Evolutionary conservation across 2,329 filamentous ascomycete species (phyloP).

Genomic region (Exophiala sideris): DNA sequence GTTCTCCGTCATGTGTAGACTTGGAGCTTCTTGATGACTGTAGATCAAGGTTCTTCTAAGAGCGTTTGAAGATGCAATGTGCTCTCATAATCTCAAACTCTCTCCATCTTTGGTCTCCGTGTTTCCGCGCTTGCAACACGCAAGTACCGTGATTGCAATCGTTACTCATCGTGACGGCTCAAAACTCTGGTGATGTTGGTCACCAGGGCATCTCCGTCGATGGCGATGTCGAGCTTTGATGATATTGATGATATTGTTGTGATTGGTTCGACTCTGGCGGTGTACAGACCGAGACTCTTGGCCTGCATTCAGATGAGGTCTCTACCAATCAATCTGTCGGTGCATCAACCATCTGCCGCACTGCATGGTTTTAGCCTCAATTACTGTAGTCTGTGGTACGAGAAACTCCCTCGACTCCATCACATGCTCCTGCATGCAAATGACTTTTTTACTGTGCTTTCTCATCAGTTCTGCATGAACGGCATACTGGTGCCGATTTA

Average conservation of each 20-base stretch:
- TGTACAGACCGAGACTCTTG: conserved; percentile 2
- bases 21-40: too few relatives aligned
- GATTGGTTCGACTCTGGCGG: background rate
- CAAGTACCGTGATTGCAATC: too few relatives aligned
- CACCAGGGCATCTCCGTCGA: background rate
- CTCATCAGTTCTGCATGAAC: background rate
- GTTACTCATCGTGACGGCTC: too few relatives aligned
- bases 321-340: background rate
- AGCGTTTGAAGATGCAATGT: too few relatives aligned
- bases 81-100: too few relatives aligned
- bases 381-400: too few relatives aligned
- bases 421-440: background rate
- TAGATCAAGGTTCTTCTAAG: too few relatives aligned
- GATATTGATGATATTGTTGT: background rate
- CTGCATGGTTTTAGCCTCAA: background rate
- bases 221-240: background rate
- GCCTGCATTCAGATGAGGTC: background rate
- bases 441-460: background rate
- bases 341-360: background rate
- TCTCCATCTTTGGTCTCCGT: too few relatives aligned
- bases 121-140: too few relatives aligned
- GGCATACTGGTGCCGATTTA: background rate
- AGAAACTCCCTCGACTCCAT: background rate
- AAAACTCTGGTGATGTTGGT: background rate
- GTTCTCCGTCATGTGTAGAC: too few relatives aligned